Evolutionary conservation across 2,329 filamentous ascomycete species (phyloP), one percentile per base, ranked within the genome.

Genomic region (Alternaria sp.): DNA sequence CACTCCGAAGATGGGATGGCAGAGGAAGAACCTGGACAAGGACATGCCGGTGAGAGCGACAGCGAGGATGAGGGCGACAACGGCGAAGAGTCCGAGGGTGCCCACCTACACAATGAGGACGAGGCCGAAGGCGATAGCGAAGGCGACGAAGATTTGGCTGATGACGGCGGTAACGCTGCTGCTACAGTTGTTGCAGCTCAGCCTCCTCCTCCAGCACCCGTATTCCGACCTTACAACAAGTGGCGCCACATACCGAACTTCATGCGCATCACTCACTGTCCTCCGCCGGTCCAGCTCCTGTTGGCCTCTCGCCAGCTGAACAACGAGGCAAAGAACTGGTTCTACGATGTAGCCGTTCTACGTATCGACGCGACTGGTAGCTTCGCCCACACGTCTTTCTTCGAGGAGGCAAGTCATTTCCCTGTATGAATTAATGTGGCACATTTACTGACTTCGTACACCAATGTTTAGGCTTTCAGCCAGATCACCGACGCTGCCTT

Each of bases 241-340:
- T 80, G 77, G 77, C 76, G 73, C 26, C 70, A 79, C 52, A 73
- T 79, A 50, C 72, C 74, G 54, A 71, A 75, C 19, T 77, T 80
- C 68, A 67, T 80, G 66, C 69, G 67, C 11, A 62, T 79, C 47
- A 71, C 74, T 3, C 70, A 71, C 21, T 72, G 63, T 51, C 78
- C 78, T 6, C 76, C 77, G 21, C 74, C 76, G 2, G 32, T 69
- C 28, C 68, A 74, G 50, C 70, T 80, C 5, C 67, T 79, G 23
- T 66, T 76, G 17, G 51, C 70, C n/a, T 77, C 65, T 19, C 74
- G 74, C 36, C 67, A 74, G 52, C 66, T 80, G 49, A 74, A 68
- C 54, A 52, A 32, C 4, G 73, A 79, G 63, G 75, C 69, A 25
- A 73, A 71, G 64, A 64, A 72, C 47, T 79, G 75, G 75, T 79